Evolutionary conservation across 108 stramenopile genomes (phyloP).

Genomic region (Cyclotella choctawhatcheeana): DNA sequence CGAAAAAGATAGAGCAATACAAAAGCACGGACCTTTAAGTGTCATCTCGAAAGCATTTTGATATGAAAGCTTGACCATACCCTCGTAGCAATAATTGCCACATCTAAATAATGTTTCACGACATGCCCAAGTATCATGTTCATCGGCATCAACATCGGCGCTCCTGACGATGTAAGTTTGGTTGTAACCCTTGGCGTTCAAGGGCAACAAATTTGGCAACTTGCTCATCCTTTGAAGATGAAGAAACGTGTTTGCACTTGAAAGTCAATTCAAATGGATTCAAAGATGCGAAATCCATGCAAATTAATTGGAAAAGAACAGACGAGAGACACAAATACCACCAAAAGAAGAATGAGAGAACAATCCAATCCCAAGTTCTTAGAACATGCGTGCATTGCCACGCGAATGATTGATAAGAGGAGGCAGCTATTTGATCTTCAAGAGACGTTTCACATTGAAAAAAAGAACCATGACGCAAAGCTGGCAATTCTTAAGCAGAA

Average conservation of each 20-base stretch:
- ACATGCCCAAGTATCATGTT: conserved; percentile 5
- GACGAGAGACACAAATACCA: too few relatives aligned
- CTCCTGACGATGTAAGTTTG: conserved; percentile 49
- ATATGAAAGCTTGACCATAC: conserved; percentile 57
- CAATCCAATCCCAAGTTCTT: conserved; percentile 29
- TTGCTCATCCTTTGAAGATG: too few relatives aligned
- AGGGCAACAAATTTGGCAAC: too few relatives aligned
- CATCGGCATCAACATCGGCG: conserved; percentile 7
- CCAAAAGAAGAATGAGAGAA: neutral
- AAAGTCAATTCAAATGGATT: too few relatives aligned
- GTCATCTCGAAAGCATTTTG: conserved; percentile 43
- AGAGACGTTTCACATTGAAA: conserved; percentile 19
- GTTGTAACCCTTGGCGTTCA: neutral
- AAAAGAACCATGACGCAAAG: conserved; percentile 16
- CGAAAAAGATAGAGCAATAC: neutral
- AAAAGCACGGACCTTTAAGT: conserved; percentile 33
- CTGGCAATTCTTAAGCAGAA: conserved; percentile 15
- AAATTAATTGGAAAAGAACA: too few relatives aligned
- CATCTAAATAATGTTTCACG: conserved; percentile 68
- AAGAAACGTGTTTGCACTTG: too few relatives aligned
- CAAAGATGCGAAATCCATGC: too few relatives aligned
- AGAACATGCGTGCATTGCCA: conserved; percentile 40
- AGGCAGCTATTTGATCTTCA: conserved; percentile 42
- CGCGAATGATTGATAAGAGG: conserved; percentile 36
- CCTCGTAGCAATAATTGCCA: conserved; percentile 80